Evolutionary conservation across 2,329 filamentous ascomycete species (phyloP).

Genomic region (Xylaria sp.): DNA sequence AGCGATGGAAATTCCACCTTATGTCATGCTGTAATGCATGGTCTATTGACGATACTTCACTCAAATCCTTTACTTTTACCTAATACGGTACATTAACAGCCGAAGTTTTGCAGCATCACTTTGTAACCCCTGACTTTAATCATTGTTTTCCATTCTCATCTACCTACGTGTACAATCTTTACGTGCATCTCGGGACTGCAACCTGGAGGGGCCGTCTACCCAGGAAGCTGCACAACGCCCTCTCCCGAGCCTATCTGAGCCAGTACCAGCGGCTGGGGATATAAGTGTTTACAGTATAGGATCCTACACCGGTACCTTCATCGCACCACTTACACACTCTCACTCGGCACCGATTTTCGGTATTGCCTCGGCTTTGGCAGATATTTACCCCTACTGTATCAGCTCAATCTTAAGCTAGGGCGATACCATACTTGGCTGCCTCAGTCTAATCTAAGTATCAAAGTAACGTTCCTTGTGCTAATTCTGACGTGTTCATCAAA

Average conservation of each 20-base stretch:
- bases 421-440: background rate
- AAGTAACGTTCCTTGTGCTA: background rate
- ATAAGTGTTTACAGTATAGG: background rate
- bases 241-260: slow-evolving; percentile 6
- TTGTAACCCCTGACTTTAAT: background rate
- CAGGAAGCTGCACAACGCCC: slow-evolving; percentile 11
- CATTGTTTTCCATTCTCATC: background rate
- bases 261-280: background rate
- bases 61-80: background rate
- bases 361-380: background rate
- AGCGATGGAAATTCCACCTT: background rate
- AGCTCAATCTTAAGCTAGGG: background rate
- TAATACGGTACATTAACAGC: background rate
- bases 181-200: slow-evolving; percentile 29
- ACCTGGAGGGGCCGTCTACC: slow-evolving; percentile 21
- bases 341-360: background rate
- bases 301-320: background rate
- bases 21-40: background rate
- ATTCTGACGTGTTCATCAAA: background rate
- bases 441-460: background rate
- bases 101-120: background rate
- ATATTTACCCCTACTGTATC: background rate
- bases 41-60: background rate
- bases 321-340: background rate
- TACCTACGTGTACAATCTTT: slow-evolving; percentile 15